Evolutionary conservation across 345 rosid genomes (phyloP).

Genomic region (Barbarea vulgaris): DNA sequence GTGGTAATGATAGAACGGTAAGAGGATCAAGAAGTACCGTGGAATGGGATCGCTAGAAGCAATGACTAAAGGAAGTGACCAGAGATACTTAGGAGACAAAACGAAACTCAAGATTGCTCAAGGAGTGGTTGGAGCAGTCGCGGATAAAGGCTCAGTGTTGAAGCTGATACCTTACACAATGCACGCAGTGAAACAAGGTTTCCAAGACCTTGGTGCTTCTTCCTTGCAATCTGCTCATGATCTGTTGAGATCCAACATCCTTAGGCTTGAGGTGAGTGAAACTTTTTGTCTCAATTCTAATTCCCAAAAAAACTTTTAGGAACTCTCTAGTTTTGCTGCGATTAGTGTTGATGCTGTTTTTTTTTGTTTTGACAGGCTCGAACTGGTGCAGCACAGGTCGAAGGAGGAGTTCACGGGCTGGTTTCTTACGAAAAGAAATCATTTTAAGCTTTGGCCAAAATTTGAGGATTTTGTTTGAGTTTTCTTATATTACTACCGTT

Average conservation of each 20-base stretch:
- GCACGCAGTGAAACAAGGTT: conserved; percentile 98
- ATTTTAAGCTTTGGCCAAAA: conserved; percentile 27
- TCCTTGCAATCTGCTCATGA: conserved; percentile 77
- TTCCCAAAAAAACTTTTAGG: neutral
- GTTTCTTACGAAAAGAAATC: conserved; percentile 72
- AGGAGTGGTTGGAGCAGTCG: conserved; percentile 96
- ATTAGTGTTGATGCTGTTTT: conserved; percentile 10
- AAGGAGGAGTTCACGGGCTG: conserved; percentile 87
- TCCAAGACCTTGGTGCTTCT: conserved; percentile 93
- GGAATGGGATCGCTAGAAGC: conserved; percentile 99
- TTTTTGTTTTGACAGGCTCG: conserved; percentile 56
- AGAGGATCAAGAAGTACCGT: conserved; percentile 69
- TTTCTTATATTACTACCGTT: neutral
- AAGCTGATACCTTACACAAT: conserved; percentile 81
- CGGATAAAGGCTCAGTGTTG: conserved; percentile 92
- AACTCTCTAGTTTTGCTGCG: neutral
- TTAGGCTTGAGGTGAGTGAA: conserved; percentile 76
- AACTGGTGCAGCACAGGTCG: conserved; percentile 90
- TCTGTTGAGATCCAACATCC: conserved; percentile 63
- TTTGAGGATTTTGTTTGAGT: conserved; percentile 8
- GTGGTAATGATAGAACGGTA: conserved; percentile 54
- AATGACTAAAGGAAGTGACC: conserved; percentile 96
- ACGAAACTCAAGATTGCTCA: conserved; percentile 93
- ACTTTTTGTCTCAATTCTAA: neutral
- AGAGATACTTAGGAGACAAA: conserved; percentile 84